Base-by-base conservation (phyloP, 1,284 basidiomycete genomes). In the Sporisorium scitamineum region DNA sequence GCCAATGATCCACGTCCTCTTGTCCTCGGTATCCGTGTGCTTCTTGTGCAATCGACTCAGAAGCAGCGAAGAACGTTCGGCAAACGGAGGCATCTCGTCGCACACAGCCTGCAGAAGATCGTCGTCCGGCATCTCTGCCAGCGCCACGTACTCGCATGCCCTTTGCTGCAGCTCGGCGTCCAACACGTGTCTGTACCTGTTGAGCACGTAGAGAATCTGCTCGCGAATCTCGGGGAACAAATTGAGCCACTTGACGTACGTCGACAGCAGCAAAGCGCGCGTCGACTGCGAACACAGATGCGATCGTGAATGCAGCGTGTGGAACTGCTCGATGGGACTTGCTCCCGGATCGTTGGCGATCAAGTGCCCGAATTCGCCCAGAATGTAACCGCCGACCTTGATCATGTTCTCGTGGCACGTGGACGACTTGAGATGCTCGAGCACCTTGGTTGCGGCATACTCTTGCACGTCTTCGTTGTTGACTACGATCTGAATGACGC, bases 191-290 rank as follows among this genome's bases (percentile, higher is more conserved):
- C 61, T 61, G 86, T 97, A 99, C n/a, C 94, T 93, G 80, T 97
- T 94, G 83, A 99, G 96, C 71, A 99, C 94, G 85, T 92, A 93
- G 81, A 97, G 85, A 24, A 99, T 90, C 83, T 97, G 94, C 24
- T 92, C 90, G 79, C 96, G 95, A 87, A 99, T 97, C 86, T 99
- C 97, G 8, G 97, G 97, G 87, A 99, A 99, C 58, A 99, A 92
- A 85, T 99, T 99, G 72, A 97, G 93, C 96, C 94, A 97, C 89
- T 99, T 99, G 88, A 98, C 92, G 86, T 99, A 99, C 0, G 97
- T 97, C 8, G 96, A 96, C 16, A 99, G 88, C 26, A 99, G 89
- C 48, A 99, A 89, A 0, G 95, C 93, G 31, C 96, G 91, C 7
- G 97, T 99, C 29, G 94, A 88, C 2, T 95, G 94, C 42, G 94